phyloP scores from a whole-genome alignment of 1,284 basidiomycete species.

The Baeospora myosura region DNA sequence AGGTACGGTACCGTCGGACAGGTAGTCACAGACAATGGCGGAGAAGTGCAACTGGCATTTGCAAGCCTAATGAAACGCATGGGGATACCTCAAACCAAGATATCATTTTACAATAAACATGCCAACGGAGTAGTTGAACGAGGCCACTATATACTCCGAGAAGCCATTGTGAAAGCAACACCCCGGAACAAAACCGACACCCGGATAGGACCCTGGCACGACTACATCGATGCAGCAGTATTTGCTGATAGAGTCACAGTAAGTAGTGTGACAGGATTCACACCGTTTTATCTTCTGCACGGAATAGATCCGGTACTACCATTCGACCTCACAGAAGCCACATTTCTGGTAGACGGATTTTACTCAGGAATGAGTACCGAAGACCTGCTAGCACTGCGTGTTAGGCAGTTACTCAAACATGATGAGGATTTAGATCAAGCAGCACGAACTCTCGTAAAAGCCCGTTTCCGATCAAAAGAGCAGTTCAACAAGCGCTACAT shows the following conservation, averaged over 20 bases:
- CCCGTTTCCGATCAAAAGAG: slow-evolving; percentile 11
- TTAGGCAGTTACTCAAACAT: slow-evolving; percentile 9
- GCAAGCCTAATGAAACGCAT: slow-evolving; percentile 12
- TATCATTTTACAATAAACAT: slow-evolving; percentile 21
- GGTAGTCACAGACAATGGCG: slow-evolving; percentile 29
- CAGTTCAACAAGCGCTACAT: slow-evolving; percentile 17
- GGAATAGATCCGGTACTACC: slow-evolving; percentile 18
- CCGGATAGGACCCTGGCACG: slow-evolving; percentile 7
- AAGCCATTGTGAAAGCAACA: slow-evolving; percentile 20
- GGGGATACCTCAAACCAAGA: slow-evolving; percentile 14
- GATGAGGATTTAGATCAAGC: slow-evolving; percentile 7
- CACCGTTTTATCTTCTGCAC: slow-evolving; percentile 20
- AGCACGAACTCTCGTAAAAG: slow-evolving; percentile 3
- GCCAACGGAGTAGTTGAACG: slow-evolving; percentile 22
- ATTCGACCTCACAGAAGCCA: slow-evolving; percentile 20
- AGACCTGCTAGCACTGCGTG: slow-evolving; percentile 12
- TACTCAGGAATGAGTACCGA: slow-evolving; percentile 5
- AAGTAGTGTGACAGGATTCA: slow-evolving; percentile 16
- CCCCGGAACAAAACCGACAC: slow-evolving; percentile 13
- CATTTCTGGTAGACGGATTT: slow-evolving; percentile 16
- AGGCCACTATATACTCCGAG: slow-evolving; percentile 18
- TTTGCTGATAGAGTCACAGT: slow-evolving; percentile 22
- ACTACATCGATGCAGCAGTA: slow-evolving; percentile 3
- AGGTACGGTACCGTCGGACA: slow-evolving; percentile 22
- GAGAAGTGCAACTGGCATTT: slow-evolving; percentile 19